These are phyloP conservation scores for Ustilago loliicola DNA, from an alignment of 1,284 basidiomycete species.

Conservation along the genomic window DNA sequence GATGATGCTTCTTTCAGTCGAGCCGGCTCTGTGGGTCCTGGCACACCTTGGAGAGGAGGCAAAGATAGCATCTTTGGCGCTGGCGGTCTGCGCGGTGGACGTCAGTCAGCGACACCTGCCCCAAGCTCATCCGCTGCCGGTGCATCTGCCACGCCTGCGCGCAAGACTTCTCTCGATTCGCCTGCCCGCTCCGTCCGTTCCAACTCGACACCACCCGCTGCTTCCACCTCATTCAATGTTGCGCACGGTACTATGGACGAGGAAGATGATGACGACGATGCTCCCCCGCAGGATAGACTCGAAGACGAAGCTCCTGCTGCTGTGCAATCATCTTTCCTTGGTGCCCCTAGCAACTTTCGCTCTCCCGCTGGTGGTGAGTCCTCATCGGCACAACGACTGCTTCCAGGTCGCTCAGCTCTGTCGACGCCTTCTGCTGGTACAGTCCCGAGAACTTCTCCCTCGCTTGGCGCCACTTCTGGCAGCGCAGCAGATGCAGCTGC, in stretches of 20 bases:
- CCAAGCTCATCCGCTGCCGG: constrained; percentile 17
- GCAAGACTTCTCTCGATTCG: constrained; percentile 38
- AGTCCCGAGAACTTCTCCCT: constrained; percentile 25
- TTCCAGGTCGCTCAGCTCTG: constrained; percentile 20
- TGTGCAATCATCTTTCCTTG: constrained; percentile 24
- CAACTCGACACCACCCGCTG: constrained; percentile 40
- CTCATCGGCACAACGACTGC: constrained; percentile 13
- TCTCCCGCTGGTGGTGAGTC: constrained; percentile 11
- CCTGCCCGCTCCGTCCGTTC: constrained; percentile 39
- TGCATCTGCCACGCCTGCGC: constrained; percentile 30
- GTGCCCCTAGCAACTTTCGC: constrained; percentile 18
- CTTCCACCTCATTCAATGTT: constrained; percentile 29
- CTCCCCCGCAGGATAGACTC: constrained; percentile 50
- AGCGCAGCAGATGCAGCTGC: constrained; percentile 7
- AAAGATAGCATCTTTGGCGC: constrained; percentile 64
- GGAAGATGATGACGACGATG: constrained; percentile 53
- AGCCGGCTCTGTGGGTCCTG: constrained; percentile 33
- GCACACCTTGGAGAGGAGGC: constrained; percentile 41
- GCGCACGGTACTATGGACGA: constrained; percentile 39
- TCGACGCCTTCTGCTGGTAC: constrained; percentile 18
- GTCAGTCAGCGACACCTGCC: constrained; percentile 44
- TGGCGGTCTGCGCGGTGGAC: constrained; percentile 58
- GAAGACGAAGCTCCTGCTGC: constrained; percentile 44
- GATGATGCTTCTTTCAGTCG: constrained; percentile 40
- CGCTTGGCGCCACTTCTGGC: constrained; percentile 9